These are phyloP conservation scores for Blastocladiella emersonii DNA, from an alignment of 371 early-diverging fungal species.

Conservation along the genomic window DNA sequence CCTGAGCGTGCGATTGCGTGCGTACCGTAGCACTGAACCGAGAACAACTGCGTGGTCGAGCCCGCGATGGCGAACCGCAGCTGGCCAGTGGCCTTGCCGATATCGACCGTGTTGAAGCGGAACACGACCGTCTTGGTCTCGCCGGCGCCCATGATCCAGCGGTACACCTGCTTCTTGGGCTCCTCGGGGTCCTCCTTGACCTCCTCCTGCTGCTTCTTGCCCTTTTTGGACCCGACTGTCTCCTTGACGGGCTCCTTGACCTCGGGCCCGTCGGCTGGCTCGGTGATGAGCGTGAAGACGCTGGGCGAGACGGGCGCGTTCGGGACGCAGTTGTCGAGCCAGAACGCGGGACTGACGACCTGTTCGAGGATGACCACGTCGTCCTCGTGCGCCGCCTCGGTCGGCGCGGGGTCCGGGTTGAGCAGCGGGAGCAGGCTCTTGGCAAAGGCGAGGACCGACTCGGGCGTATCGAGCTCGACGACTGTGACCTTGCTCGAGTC, in stretches of 20 bases:
- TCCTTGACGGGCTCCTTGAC: slow-evolving; percentile 9
- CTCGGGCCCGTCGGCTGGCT: slow-evolving; percentile 8
- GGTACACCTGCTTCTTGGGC: slow-evolving; percentile 20
- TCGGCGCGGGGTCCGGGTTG: neutral
- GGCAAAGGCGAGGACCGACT: neutral
- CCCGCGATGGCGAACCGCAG: slow-evolving; percentile 32
- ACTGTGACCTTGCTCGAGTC: neutral
- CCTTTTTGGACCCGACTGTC: neutral
- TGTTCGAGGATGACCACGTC: neutral
- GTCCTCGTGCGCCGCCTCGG: neutral
- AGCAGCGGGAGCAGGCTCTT: neutral
- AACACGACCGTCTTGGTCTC: slow-evolving; percentile 29
- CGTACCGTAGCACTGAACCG: neutral
- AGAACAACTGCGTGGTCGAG: neutral
- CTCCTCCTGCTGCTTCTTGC: slow-evolving; percentile 6
- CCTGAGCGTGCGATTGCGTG: slow-evolving; percentile 13
- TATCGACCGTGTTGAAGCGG: slow-evolving; percentile 25
- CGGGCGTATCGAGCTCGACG: neutral
- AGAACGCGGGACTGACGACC: neutral
- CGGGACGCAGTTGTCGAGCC: neutral
- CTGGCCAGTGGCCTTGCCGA: slow-evolving; percentile 27
- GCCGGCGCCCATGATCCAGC: slow-evolving; percentile 33
- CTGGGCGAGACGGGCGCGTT: neutral
- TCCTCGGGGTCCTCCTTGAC: slow-evolving; percentile 20
- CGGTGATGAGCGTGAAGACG: neutral